These are phyloP conservation scores for Gilbertella persicaria DNA, from an alignment of 371 early-diverging fungal species.

Conservation along the genomic window DNA sequence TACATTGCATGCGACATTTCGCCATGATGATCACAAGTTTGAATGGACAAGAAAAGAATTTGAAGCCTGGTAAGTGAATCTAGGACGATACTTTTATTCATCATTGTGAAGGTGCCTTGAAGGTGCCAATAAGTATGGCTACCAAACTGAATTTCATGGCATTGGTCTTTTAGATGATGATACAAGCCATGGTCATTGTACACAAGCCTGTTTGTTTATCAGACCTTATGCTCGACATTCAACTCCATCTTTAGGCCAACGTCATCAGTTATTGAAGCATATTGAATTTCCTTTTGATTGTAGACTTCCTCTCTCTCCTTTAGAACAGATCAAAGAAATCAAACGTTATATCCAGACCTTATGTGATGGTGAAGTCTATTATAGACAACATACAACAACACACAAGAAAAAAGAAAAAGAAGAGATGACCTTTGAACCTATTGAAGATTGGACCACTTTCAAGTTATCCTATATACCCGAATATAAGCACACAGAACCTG, in stretches of 20 bases:
- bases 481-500: not conserved
- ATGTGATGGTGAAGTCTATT: conserved; percentile 22
- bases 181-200: conserved; percentile 65
- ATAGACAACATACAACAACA: not conserved
- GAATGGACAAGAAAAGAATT: conserved; percentile 92
- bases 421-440: not conserved
- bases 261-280: conserved; percentile 27
- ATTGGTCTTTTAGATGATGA: conserved; percentile 61
- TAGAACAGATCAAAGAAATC: conserved; percentile 19
- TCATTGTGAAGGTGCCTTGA: conserved; percentile 46
- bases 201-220: conserved; percentile 79
- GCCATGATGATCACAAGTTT: conserved; percentile 90
- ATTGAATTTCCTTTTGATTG: conserved; percentile 43
- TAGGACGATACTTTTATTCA: not conserved
- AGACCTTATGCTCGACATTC: not conserved
- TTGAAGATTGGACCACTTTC: not conserved
- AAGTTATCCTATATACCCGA: not conserved
- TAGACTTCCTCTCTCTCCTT: conserved; percentile 18
- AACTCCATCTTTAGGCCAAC: not conserved
- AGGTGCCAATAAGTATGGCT: conserved; percentile 64
- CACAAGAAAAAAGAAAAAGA: not conserved
- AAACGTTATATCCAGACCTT: conserved; percentile 21
- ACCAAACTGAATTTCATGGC: conserved; percentile 66
- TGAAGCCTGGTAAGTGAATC: conserved; percentile 62
- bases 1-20: conserved; percentile 61